Evolutionary conservation across 1,284 basidiomycete genomes (phyloP), one percentile per base, ranked within the genome.

Genomic region (Ganoderma meredithae): DNA sequence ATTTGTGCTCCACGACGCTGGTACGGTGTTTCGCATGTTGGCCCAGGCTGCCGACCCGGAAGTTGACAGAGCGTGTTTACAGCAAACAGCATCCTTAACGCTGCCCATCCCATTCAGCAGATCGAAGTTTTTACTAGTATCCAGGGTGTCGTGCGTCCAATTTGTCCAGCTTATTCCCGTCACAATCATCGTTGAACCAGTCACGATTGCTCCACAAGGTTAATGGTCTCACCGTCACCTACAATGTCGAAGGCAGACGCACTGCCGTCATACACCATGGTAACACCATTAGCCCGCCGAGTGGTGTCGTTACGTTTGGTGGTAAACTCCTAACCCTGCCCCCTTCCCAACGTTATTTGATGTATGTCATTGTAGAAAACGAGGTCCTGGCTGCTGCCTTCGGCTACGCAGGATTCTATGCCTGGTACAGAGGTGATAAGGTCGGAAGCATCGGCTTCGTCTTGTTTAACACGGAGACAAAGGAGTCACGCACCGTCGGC

Each of bases 381-480:
- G 72, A 73, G 60, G 44, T 63, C 19, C 33, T 73, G 55, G 27
- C 70, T 19, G 64, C 41, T 1, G 69, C 71, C 17, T 71, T 59
- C 58, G 72, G 71, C 15, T 64, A 66, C 22, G 72, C 69, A 4
- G 71, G 71, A 10, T 41, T 41, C 31, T 67, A 71, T 47, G 60
- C 22, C 27, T 68, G 47, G 58, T 71, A 70, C 64, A 53, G 69
- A 41, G 67, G 71, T 53, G 55, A 72, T 19, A 52, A 71, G 64
- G 43, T 73, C 40, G 68, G 63, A 56, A 65, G 52, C 62, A 68
- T 72, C 58, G 49, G 60, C 44, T 72, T 73, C 61, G 65, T 72
- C 53, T 67, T 72, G 53, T 69, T 67, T 64, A 64, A 73, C 58
- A 49, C 63, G 39, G 41, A 2, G 17, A 64, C 49, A 15, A n/a